Evolutionary conservation across 495 filamentous ascomycete genomes (phyloP), one percentile per base, ranked within the genome.

Genomic region (Aspergillus panamensis): DNA sequence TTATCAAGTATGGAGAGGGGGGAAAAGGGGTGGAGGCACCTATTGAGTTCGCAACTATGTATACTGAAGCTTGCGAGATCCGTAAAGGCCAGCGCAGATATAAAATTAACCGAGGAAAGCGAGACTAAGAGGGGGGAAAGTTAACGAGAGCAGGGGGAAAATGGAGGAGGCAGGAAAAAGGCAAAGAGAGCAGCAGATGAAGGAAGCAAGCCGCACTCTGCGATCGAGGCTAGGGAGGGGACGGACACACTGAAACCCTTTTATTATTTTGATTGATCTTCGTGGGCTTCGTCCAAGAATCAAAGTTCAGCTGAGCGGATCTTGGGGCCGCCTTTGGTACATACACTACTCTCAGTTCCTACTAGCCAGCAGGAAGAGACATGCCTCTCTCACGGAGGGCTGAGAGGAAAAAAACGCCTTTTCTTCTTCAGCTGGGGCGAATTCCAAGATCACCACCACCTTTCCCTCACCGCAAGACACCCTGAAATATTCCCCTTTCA

Each of bases 91-190:
- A 9, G 55, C 45, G 35, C 55, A 43, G 31, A 43, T 5, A 6
- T 35, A 17, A 45, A 49, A 29, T 31, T 47, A 21, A 44, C 19
- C 25, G 13, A 40, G 13, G 31, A 55, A 64, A 55, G 48, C 32
- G 20, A 59, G 42, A 37, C 21, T 21, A 39, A 58, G 62, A 55
- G 20, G 25, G 29, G 25, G 49, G 54, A 50, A 51, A 43, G 47
- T 48, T 37, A 60, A 53, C 56, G 57, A 59, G 51, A 5, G 25
- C 5, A 25, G 45, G 25, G 45, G 35, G 8, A 55, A 33, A 30
- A 71, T 62, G 52, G 57, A 61, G 55, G 44, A 57, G 49, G 59
- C 43, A 62, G 55, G 57, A 45, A 37, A 33, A 49, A 57, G 45
- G 55, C 44, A 60, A 57, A 65, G 60, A 32, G 29, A 39, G 25